phyloP scores from a whole-genome alignment of 768 basidiomycete genomes.

The Trametes meyenii region DNA sequence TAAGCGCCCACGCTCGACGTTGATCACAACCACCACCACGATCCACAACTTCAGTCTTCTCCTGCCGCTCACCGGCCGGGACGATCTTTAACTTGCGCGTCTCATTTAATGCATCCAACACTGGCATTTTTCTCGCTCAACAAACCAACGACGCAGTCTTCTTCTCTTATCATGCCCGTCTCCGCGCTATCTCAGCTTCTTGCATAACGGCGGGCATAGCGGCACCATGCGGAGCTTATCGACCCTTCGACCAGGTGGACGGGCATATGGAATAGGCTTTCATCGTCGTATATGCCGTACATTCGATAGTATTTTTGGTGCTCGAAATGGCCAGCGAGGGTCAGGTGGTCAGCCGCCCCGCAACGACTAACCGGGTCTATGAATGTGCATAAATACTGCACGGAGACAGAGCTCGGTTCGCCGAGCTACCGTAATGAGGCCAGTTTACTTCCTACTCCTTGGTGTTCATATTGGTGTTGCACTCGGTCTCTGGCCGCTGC shows the following conservation, averaged over 20 bases:
- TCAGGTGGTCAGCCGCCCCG: constrained; percentile 9
- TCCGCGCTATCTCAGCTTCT: constrained; percentile 5
- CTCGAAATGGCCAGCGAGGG: not conserved
- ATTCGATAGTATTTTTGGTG: constrained; percentile 16
- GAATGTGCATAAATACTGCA: constrained; percentile 1
- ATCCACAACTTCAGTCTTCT: no score
- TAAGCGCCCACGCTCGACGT: constrained; percentile 4
- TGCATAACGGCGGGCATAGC: not conserved
- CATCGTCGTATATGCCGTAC: constrained; percentile 1
- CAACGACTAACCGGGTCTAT: not conserved
- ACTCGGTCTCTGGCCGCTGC: constrained; percentile 41
- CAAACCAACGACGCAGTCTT: no score
- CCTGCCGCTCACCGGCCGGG: not conserved
- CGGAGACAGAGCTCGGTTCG: not conserved
- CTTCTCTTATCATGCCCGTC: not conserved
- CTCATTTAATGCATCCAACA: not conserved
- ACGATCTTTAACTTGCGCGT: not conserved
- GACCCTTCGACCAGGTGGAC: not conserved
- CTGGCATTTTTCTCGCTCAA: not conserved
- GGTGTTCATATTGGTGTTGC: not conserved
- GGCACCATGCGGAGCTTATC: not conserved
- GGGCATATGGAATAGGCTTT: not conserved
- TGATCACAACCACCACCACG: not conserved
- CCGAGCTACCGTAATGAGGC: constrained; percentile 7
- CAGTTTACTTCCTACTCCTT: not conserved